These are phyloP conservation scores for Dryas octopetala DNA, from an alignment of 306 rosid species.

Conservation along the genomic window DNA sequence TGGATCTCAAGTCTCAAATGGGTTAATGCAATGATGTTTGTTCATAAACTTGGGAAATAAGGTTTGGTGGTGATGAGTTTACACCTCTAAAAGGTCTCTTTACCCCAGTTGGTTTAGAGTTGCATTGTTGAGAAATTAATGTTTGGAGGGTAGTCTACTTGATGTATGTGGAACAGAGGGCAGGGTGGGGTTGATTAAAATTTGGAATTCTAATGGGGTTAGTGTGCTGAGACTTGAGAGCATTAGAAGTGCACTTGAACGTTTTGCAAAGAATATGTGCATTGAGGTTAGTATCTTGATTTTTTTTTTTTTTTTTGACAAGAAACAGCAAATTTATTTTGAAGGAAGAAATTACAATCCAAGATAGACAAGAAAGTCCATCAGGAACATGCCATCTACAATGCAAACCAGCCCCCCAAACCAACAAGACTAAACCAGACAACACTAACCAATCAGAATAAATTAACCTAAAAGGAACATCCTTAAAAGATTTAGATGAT, in stretches of 20 bases:
- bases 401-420: too few species aligned
- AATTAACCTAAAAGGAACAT: too few species aligned
- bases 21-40: neutral
- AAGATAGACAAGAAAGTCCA: too few species aligned
- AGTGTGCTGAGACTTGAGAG: neutral
- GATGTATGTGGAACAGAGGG: neutral
- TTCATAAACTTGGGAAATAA: conserved; percentile 1
- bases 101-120: neutral
- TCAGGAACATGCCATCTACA: too few species aligned
- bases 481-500: too few species aligned
- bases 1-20: neutral
- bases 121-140: neutral
- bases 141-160: neutral
- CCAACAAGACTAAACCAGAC: too few species aligned
- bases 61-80: neutral
- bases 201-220: neutral
- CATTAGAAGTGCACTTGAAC: neutral
- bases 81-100: neutral
- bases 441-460: too few species aligned
- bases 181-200: neutral
- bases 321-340: too few species aligned
- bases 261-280: neutral
- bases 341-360: too few species aligned
- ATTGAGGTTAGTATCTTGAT: too few species aligned
- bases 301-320: too few species aligned